Base-by-base conservation (phyloP, 176 grass and related monocot species). In the Oryza officinalis region DNA sequence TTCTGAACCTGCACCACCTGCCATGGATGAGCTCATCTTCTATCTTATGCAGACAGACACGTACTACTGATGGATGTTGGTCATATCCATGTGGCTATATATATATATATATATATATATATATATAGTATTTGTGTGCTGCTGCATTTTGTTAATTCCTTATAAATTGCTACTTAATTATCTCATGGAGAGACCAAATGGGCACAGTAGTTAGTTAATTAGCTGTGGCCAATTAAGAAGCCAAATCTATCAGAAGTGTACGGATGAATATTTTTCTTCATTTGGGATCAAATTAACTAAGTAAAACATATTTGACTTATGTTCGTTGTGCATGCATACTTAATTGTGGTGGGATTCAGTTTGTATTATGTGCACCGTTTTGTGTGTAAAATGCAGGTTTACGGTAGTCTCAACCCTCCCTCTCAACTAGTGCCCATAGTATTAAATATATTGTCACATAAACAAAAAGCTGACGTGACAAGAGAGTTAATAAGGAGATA, bases 81-180 rank as follows among this genome's bases (percentile, higher is more conserved):
- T 32, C 31, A 32, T 32, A 52, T 20, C 0, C 18, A 2, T 49
- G 69, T 54, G 50, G 50, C 15, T 17, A 52, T 52, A 52, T 52
- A 57, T 22, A 79, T 63, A 59, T 80, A 61, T 22, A 79, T 63
- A 59, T 80, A 61, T n/a, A n/a, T 17, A 52, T 52, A 52, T 52
- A 57, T 22, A 79, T 63, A 59, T 80, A 61, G 38, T 84, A 69
- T 60, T 23, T n/a, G 2, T 59, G 6, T n/a, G 18, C 22, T 80
- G 46, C 76, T 68, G 25, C 41, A 7, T 78, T 65, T 52, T 78
- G 49, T 69, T 54, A 15, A 27, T 70, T 28, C 4, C 30, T 67
- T 25, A 22, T 54, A 14, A 27, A 20, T 59, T 70, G 66, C 79
- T 69, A 10, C 66, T 59, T 32, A 13, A 33, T 33, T 33, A 33